Evolutionary conservation across 495 filamentous ascomycete species (phyloP).

Genomic region (Amphirosellinia nigrospora): DNA sequence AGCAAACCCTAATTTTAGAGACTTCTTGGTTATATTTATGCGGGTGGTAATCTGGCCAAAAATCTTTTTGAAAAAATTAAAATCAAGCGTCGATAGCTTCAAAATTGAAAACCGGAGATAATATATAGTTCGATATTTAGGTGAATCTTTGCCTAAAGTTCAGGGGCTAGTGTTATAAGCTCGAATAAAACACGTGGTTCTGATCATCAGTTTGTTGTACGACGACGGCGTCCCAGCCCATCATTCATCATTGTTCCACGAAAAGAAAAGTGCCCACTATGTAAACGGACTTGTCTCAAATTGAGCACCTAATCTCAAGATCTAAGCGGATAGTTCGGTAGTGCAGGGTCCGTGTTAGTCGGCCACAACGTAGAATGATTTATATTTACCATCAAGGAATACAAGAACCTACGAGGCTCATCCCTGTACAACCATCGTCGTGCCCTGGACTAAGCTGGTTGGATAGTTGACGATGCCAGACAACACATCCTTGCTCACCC

Average conservation of each 20-base stretch:
- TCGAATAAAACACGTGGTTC: neutral
- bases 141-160: neutral
- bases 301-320: neutral
- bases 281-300: neutral
- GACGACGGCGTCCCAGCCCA: neutral
- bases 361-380: neutral
- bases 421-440: neutral
- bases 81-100: no score
- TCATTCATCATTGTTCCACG: neutral
- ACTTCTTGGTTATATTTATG: no score
- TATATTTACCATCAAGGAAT: neutral
- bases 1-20: no score
- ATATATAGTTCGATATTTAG: neutral
- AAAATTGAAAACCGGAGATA: no score
- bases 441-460: neutral
- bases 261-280: neutral
- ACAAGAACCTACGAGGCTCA: no score
- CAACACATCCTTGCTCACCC: neutral
- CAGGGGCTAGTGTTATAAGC: neutral
- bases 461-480: neutral
- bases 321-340: neutral
- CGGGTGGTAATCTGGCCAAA: no score
- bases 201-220: neutral
- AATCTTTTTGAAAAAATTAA: no score
- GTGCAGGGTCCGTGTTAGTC: neutral